Evolutionary conservation across 2,329 filamentous ascomycete genomes (phyloP).

Genomic region (Fusarium sp.): DNA sequence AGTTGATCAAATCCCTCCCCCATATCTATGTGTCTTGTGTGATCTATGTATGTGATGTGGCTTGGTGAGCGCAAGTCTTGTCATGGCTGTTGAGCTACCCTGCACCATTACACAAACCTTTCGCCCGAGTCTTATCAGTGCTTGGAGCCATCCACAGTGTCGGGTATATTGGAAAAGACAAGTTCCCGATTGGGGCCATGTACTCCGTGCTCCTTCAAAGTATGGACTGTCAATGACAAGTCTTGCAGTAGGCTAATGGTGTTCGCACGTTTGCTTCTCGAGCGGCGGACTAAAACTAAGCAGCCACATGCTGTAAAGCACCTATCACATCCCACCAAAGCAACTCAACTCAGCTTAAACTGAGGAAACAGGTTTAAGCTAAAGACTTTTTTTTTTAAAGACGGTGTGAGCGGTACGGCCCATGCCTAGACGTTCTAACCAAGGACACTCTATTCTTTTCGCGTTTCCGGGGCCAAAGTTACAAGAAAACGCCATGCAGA

Average conservation of each 20-base stretch:
- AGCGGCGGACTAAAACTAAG: not conserved
- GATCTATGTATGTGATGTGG: not conserved
- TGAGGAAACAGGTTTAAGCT: not conserved
- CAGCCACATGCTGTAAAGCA: not conserved
- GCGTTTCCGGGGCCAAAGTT: not conserved
- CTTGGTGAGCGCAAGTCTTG: not conserved
- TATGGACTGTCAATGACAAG: not conserved
- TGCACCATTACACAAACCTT: not conserved
- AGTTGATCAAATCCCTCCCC: not conserved
- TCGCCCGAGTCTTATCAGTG: not conserved
- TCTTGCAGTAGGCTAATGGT: not conserved
- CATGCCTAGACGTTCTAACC: slow-evolving; percentile 16
- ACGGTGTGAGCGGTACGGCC: slow-evolving; percentile 34
- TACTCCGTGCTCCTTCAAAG: not conserved
- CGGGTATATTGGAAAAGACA: not conserved
- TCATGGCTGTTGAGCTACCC: not conserved
- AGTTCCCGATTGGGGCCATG: not conserved
- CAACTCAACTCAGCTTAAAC: not conserved
- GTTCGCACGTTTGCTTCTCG: not conserved
- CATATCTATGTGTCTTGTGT: not conserved
- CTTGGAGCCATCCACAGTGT: not conserved
- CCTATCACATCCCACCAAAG: not conserved
- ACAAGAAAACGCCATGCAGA: not conserved
- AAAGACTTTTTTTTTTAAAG: not conserved
- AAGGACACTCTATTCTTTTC: not conserved